Evolutionary conservation across 176 grass and related monocot species (phyloP).

Genomic region (Oryza meyeriana): DNA sequence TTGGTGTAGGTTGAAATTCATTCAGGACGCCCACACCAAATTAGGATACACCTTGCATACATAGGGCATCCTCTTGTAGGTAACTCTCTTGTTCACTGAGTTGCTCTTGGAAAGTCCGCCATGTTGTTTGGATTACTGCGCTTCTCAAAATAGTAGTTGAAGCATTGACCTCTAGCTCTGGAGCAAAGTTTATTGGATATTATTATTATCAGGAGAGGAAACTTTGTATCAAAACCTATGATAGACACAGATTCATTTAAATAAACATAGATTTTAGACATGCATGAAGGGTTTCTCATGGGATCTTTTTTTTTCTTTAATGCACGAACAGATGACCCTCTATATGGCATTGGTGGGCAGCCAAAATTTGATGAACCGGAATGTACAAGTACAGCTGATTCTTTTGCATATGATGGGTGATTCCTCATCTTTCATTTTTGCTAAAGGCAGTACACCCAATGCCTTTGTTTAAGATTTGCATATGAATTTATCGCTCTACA

Average conservation of each 20-base stretch:
- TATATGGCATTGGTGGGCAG: constrained; percentile 68
- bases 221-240: background rate
- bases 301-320: constrained; percentile 4
- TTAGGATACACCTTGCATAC: constrained; percentile 79
- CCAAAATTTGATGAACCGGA: constrained; percentile 50
- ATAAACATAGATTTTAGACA: constrained; percentile 3
- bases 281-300: background rate
- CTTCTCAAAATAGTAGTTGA: background rate
- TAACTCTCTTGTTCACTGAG: constrained; percentile 3
- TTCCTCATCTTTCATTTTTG: constrained; percentile 21
- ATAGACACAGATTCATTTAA: constrained; percentile 1
- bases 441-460: background rate
- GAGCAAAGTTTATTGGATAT: background rate
- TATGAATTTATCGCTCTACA: background rate
- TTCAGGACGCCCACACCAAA: constrained; percentile 87
- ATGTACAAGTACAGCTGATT: constrained; percentile 30
- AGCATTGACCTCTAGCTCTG: background rate
- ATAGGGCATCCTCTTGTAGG: constrained; percentile 87
- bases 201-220: background rate
- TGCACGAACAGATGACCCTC: constrained; percentile 69
- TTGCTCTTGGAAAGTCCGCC: background rate
- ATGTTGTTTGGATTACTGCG: background rate
- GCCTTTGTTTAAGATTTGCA: background rate
- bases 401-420: constrained; percentile 80
- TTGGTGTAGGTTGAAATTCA: constrained; percentile 77